Evolutionary conservation across 352 stramenopile species (phyloP).

Genomic region (Phytophthora parvispora): DNA sequence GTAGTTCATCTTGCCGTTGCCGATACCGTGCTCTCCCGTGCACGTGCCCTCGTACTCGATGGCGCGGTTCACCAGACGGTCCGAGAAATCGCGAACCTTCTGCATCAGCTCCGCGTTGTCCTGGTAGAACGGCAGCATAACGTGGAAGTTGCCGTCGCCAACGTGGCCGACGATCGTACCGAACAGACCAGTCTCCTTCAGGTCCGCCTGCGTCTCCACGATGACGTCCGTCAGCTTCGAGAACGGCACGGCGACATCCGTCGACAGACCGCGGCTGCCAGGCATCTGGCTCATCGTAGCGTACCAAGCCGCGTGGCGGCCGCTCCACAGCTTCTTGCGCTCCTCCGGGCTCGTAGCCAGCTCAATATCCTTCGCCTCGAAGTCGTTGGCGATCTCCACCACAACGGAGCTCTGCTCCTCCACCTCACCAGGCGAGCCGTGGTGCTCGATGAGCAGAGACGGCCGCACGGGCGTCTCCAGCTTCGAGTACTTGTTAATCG

Average conservation of each 20-base stretch:
- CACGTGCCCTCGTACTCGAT: conserved; percentile 95
- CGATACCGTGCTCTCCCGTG: conserved; percentile 98
- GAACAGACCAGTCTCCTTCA: conserved; percentile 91
- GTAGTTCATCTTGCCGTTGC: conserved; percentile 96
- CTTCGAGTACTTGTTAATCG: conserved; percentile 91
- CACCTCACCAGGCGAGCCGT: conserved; percentile 83
- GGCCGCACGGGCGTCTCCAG: conserved; percentile 82
- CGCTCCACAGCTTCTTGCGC: conserved; percentile 87
- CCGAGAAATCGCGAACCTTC: conserved; percentile 92
- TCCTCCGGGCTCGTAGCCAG: conserved; percentile 78
- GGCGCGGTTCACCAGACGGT: conserved; percentile 86
- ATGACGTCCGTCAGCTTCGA: conserved; percentile 95
- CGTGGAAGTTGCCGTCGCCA: conserved; percentile 99
- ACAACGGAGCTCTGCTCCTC: conserved; percentile 91
- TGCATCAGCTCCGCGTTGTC: conserved; percentile 89
- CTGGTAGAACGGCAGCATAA: conserved; percentile 94
- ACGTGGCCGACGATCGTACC: conserved; percentile 95
- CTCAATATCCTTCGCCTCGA: conserved; percentile 84
- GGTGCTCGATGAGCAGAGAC: conserved; percentile 97
- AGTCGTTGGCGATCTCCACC: conserved; percentile 89
- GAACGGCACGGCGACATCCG: conserved; percentile 98
- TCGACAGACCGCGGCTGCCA: conserved; percentile 89
- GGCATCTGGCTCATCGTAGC: conserved; percentile 86
- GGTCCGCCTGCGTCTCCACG: conserved; percentile 92
- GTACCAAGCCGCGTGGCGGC: conserved; percentile 89